Evolutionary conservation across 352 stramenopile genomes (phyloP).

Genomic region (Phytophthora pinifolia): DNA sequence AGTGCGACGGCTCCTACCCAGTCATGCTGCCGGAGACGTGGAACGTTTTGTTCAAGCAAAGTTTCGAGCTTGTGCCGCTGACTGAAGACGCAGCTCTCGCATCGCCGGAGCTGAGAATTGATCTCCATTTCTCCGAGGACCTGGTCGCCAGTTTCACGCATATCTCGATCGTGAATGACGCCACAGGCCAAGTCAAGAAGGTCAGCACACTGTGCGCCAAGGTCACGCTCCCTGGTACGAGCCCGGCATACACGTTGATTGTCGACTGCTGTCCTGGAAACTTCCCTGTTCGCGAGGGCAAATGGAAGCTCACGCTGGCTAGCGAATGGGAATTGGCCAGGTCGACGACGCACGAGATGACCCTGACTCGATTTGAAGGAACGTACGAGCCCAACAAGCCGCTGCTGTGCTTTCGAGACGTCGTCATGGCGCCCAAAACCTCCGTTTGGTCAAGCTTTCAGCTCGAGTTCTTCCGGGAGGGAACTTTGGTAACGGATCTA

Average conservation of each 20-base stretch:
- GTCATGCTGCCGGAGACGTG: conserved; percentile 46
- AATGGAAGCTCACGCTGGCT: conserved; percentile 61
- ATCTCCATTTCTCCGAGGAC: conserved; percentile 62
- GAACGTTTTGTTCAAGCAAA: conserved; percentile 69
- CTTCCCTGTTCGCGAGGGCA: conserved; percentile 38
- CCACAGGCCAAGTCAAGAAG: conserved; percentile 33
- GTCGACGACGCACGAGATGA: conserved; percentile 37
- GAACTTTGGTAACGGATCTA: conserved; percentile 29
- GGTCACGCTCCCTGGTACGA: conserved; percentile 15
- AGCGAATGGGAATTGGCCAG: conserved; percentile 50
- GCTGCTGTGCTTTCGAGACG: conserved; percentile 65
- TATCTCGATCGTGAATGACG: conserved; percentile 51
- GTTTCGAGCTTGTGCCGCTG: conserved; percentile 36
- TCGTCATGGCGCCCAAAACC: conserved; percentile 44
- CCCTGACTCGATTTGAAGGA: conserved; percentile 47
- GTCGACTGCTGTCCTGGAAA: conserved; percentile 45
- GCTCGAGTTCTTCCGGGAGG: conserved; percentile 40
- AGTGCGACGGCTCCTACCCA: conserved; percentile 46
- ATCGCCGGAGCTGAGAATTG: conserved; percentile 41
- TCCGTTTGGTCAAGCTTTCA: conserved; percentile 50
- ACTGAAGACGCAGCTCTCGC: neutral
- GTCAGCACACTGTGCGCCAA: conserved; percentile 37
- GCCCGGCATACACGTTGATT: conserved; percentile 49
- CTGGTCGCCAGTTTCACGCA: conserved; percentile 47
- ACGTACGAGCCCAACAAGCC: conserved; percentile 68